Evolutionary conservation across 768 basidiomycete genomes (phyloP).

Genomic region (Leccinum sublutescens): DNA sequence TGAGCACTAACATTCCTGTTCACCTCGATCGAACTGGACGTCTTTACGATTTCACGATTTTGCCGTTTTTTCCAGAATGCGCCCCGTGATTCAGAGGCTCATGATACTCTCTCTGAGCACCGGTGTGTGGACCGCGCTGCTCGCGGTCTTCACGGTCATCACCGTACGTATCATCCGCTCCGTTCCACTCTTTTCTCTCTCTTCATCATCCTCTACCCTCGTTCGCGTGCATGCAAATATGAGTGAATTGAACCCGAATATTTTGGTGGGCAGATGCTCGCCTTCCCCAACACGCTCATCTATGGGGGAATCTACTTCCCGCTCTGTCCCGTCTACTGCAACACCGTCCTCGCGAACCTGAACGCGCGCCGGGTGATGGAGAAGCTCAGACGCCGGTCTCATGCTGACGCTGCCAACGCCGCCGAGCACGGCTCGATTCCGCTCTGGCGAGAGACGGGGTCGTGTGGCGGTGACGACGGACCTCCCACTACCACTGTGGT

Average conservation of each 20-base stretch:
- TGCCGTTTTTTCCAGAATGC: conserved; percentile 13
- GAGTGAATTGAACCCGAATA: neutral
- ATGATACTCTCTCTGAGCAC: conserved; percentile 16
- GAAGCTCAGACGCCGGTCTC: conserved; percentile 10
- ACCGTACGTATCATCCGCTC: conserved; percentile 3
- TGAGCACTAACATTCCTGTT: neutral
- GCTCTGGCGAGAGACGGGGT: conserved; percentile 5
- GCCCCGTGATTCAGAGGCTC: conserved; percentile 13
- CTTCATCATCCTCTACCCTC: neutral
- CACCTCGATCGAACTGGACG: neutral
- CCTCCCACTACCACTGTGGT: neutral
- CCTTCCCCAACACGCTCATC: conserved; percentile 13
- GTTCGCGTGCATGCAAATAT: neutral
- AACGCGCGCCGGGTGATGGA: conserved; percentile 26
- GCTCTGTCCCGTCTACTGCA: conserved; percentile 32
- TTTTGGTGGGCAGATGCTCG: conserved; percentile 9
- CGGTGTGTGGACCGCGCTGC: conserved; percentile 16
- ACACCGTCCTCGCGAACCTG: conserved; percentile 32
- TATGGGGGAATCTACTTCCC: conserved; percentile 28
- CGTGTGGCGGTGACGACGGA: neutral
- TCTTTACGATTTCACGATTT: neutral
- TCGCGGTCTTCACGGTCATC: conserved; percentile 14
- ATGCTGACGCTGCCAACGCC: neutral
- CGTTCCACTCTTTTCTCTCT: neutral
- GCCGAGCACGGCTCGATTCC: conserved; percentile 3